Evolutionary conservation across 768 basidiomycete genomes (phyloP), one percentile per base, ranked within the genome.

Genomic region (Favolaschia claudopus): DNA sequence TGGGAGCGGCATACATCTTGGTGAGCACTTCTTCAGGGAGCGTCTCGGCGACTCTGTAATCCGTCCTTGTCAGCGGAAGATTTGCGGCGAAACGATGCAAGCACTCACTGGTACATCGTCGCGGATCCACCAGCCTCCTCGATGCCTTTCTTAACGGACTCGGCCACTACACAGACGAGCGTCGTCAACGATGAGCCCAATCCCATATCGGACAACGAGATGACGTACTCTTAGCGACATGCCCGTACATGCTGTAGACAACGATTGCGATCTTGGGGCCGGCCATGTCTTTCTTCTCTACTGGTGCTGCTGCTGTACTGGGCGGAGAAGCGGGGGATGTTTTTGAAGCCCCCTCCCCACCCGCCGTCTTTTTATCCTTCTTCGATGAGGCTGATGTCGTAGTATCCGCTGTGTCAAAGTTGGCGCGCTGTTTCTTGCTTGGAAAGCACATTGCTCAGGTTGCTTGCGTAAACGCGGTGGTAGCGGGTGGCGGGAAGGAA

Each of bases 41-140:
- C 0, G 89, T 92, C 77, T 92, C 90, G 34, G 79, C 54, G 56
- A 92, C 77, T 67, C 87, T 88, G 55, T 42, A 47, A 32, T n/a
- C n/a, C 10, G 42, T 10, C 28, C 3, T 2, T 19, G 24, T 8
- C 32, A 37, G 37, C n/a, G 20, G 19, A 31, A 22, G 27, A 36
- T 47, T 7, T n/a, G n/a, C 33, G 31, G n/a, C 5, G 38, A 15
- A 27, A 25, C 36, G 27, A 28, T 14, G 20, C 33, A 4, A 20
- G 20, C 2, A 76, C 82, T 52, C 69, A 86, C 87, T 87, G 86
- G 67, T 76, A 83, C 60, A 89, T 85, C 40, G 69, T 73, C 19
- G 77, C 82, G 0, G 72, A 67, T 5, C 87, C 87, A 17, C 85
- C 86, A 47, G 78, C 83, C 5, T 58, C 58, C 34, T 74, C 70